Evolutionary conservation across 2,329 filamentous ascomycete species (phyloP).

Genomic region (Reticulascus tulasneorum): DNA sequence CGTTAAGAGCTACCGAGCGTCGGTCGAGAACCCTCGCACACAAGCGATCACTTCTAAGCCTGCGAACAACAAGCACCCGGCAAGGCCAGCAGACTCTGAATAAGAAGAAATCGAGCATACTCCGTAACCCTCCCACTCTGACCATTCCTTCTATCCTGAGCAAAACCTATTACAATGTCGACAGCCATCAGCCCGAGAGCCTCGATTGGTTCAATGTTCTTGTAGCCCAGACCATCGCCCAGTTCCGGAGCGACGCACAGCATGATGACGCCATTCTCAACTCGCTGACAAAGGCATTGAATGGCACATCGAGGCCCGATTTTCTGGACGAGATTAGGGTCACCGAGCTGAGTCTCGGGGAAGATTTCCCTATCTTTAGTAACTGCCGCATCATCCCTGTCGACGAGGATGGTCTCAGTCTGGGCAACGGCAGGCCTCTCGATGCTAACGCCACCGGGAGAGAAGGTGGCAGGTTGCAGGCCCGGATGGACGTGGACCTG

Average conservation of each 20-base stretch:
- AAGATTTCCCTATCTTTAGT: slow-evolving; percentile 98
- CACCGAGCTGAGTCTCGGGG: slow-evolving; percentile 88
- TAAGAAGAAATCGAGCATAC: slow-evolving; percentile 67
- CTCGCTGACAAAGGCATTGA: slow-evolving; percentile 79
- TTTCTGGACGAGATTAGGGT: slow-evolving; percentile 93
- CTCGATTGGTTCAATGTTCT: slow-evolving; percentile 99
- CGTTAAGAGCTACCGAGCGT: slow-evolving; percentile 70
- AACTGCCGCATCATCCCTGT: slow-evolving; percentile 96
- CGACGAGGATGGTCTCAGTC: slow-evolving; percentile 67
- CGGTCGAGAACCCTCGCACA: slow-evolving; percentile 72
- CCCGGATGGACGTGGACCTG: slow-evolving; percentile 93
- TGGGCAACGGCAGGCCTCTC: slow-evolving; percentile 48
- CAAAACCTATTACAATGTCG: slow-evolving; percentile 96
- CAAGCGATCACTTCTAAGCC: slow-evolving; percentile 66
- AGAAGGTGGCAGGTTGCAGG: slow-evolving; percentile 76
- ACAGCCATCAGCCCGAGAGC: slow-evolving; percentile 93
- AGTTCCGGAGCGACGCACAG: slow-evolving; percentile 88
- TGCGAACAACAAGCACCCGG: slow-evolving; percentile 43
- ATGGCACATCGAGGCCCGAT: slow-evolving; percentile 80
- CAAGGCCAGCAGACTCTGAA: slow-evolving; percentile 43
- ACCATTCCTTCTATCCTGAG: slow-evolving; percentile 92
- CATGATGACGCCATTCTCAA: slow-evolving; percentile 86
- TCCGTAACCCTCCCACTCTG: slow-evolving; percentile 68
- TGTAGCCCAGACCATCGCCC: slow-evolving; percentile 92
- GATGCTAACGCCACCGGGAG: slow-evolving; percentile 49